Conservation (phyloP, 2,329 filamentous ascomycete genomes). For the Helotiales sp. region DNA sequence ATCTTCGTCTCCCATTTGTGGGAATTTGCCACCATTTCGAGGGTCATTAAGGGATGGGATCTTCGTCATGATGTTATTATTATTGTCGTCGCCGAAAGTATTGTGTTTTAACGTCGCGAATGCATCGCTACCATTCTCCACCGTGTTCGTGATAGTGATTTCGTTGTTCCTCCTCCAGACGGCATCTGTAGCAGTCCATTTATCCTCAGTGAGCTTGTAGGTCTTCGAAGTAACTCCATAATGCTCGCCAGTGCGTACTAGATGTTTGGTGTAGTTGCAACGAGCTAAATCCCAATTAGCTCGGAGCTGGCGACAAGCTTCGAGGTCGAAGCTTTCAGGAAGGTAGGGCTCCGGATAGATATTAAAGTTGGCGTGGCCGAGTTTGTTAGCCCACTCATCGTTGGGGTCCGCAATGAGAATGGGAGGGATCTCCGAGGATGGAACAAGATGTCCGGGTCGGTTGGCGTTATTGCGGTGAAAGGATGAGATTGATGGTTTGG, state of each 20-base stretch:
- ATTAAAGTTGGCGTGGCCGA: conserved; percentile 92
- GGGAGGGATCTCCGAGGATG: conserved; percentile 57
- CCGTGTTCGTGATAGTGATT: conserved; percentile 54
- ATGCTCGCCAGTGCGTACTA: conserved; percentile 85
- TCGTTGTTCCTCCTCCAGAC: conserved; percentile 74
- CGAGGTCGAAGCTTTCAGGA: conserved; percentile 57
- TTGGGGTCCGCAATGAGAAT: conserved; percentile 68
- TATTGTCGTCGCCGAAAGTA: conserved; percentile 44
- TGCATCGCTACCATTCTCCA: conserved; percentile 41
- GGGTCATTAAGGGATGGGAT: conserved; percentile 70
- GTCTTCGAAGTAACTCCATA: conserved; percentile 89
- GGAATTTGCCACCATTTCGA: conserved; percentile 76
- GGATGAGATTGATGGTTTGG: conserved; percentile 75
- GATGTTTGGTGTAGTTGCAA: conserved; percentile 84
- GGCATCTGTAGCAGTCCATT: conserved; percentile 80
- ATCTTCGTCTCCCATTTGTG: conserved; percentile 82
- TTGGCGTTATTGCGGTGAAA: conserved; percentile 51
- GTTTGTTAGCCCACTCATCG: conserved; percentile 80
- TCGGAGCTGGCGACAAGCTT: conserved; percentile 63
- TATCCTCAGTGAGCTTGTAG: conserved; percentile 80
- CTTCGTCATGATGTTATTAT: conserved; percentile 54
- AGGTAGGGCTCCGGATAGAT: conserved; percentile 81
- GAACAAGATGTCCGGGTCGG: conserved; percentile 47
- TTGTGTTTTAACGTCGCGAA: conserved; percentile 44
- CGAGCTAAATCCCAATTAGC: conserved; percentile 82